Evolutionary conservation across 768 basidiomycete genomes (phyloP), one percentile per base, ranked within the genome.

Genomic region (Leccinum disarticulatum): DNA sequence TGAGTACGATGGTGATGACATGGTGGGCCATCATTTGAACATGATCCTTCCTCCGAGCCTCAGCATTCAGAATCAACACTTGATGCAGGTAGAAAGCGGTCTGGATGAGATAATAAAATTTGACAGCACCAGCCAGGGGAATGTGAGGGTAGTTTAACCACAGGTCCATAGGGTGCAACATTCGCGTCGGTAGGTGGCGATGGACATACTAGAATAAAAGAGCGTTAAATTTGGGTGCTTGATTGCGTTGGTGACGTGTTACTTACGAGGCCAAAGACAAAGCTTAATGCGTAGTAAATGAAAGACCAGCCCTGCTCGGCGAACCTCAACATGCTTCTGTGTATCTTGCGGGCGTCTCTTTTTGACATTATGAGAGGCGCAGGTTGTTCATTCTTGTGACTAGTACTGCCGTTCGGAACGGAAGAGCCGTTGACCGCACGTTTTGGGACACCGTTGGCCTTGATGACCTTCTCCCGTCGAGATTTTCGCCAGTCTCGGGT

Each of bases 1-100:
- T 86, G 61, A 99, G 83, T 52, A 80, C 69, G 61, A 95, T 82
- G 13, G 95, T 96, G 64, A 98, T 89, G 66, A 96, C 70, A 72
- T 99, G 97, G 77, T 99, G 97, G 27, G 87, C 78, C 83, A 98
- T 90, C 96, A 98, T 98, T 75, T 98, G 96, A 66, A 80, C 78
- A 74, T 98, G 93, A 74, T 99, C 97, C 72, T 93, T 94, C 58
- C 97, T 81, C 56, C 87, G 83, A 41, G 87, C 93, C 73, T 99
- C 97, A 28, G 95, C 88, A 73, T 98, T 93, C 73, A 99, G 82
- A 59, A 96, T 87, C 61, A 98, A 79, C 11, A 97, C 80, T 74
- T 95, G 94, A 71, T 98, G 95, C 55, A 89, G 74, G 77, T 97
- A 99, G 76, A 95, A 95, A 41, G 91, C 90, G 30, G 83, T 83